Conservation (phyloP, 495 filamentous ascomycete genomes). For the Apiosordaria backusii region DNA sequence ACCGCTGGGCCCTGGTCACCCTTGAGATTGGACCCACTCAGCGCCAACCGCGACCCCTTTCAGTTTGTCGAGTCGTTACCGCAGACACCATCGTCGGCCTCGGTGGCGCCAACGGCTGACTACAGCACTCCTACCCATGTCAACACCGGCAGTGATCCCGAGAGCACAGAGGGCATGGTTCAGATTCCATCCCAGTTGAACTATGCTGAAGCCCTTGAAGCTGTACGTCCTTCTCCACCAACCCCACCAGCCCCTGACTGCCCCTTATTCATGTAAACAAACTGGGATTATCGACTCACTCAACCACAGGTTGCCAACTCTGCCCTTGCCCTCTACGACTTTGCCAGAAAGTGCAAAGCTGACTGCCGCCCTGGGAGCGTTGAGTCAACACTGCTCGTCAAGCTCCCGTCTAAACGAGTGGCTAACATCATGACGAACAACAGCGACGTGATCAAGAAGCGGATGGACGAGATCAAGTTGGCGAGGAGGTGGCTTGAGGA, state of each 20-base stretch:
- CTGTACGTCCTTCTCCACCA: not conserved
- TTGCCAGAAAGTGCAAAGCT: not conserved
- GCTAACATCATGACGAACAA: conserved; percentile 1
- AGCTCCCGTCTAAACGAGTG: not conserved
- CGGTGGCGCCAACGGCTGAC: not conserved
- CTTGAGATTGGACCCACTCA: not conserved
- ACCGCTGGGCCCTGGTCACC: conserved; percentile 4
- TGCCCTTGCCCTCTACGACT: not conserved
- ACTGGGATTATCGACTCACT: not conserved
- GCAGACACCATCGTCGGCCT: not conserved
- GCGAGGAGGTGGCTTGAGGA: not conserved
- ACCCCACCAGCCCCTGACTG: no score
- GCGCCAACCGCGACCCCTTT: not conserved
- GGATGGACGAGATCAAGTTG: not conserved
- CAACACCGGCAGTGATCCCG: not conserved
- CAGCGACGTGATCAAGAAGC: not conserved
- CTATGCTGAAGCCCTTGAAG: not conserved
- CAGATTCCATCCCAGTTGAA: not conserved
- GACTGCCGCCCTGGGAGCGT: not conserved
- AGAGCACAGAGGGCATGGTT: not conserved
- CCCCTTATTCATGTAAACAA: not conserved
- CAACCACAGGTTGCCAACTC: not conserved
- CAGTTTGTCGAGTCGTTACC: not conserved
- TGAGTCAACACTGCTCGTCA: not conserved
- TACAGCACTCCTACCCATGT: not conserved